phyloP scores from a whole-genome alignment of 768 basidiomycete species.

The Phylloporus rhodoxanthus region DNA sequence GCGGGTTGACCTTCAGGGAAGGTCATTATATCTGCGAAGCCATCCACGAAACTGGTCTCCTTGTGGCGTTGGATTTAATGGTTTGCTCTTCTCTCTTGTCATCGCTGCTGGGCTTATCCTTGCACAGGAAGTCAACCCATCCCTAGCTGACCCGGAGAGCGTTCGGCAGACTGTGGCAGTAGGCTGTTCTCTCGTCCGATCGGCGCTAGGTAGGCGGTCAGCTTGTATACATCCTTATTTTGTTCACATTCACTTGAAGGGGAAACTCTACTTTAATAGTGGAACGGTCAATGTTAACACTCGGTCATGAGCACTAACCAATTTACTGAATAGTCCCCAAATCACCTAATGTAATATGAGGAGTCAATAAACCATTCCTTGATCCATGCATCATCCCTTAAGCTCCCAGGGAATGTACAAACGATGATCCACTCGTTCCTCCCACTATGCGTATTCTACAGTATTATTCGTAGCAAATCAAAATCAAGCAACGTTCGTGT shows the following conservation, averaged over 20 bases:
- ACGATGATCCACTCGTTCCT: background rate
- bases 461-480: too few relatives aligned
- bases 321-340: too few relatives aligned
- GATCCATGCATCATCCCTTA: too few relatives aligned
- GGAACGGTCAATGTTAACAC: too few relatives aligned
- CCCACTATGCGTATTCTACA: too few relatives aligned
- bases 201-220: conserved; percentile 63
- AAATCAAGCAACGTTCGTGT: background rate
- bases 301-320: too few relatives aligned
- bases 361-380: conserved; percentile 1
- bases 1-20: conserved; percentile 93
- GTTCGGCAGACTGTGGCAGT: conserved; percentile 86
- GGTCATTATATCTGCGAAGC: conserved; percentile 98
- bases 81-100: conserved; percentile 36
- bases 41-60: conserved; percentile 84
- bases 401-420: background rate
- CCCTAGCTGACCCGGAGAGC: conserved; percentile 65
- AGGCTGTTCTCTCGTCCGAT: conserved; percentile 78
- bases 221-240: background rate
- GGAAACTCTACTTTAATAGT: conserved; percentile 29
- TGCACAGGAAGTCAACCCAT: conserved; percentile 91
- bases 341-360: conserved; percentile 1
- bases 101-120: conserved; percentile 5
- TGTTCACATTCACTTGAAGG: conserved; percentile 19
- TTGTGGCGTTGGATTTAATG: conserved; percentile 94